Conservation (phyloP, 805 yeast species). For the Yarrowia sp. region DNA sequence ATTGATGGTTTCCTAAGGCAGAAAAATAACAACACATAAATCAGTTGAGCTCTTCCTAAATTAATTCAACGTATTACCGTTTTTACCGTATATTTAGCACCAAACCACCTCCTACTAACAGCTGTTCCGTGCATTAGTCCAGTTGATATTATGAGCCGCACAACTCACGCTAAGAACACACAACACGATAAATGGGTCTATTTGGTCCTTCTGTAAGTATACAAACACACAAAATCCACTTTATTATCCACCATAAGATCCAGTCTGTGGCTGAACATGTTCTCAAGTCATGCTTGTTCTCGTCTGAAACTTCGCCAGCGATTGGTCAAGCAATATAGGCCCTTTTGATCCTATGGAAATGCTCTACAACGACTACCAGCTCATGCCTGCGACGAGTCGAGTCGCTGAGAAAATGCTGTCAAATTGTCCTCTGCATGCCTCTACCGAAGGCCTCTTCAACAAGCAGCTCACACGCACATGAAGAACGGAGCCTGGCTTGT, state of each 20-base stretch:
- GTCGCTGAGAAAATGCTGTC: not conserved
- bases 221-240: not conserved
- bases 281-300: slow-evolving; percentile 4
- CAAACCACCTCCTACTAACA: not conserved
- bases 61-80: too few relatives aligned
- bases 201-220: too few relatives aligned
- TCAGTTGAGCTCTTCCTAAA: too few relatives aligned
- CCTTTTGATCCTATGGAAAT: not conserved
- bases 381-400: slow-evolving; percentile 3
- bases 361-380: slow-evolving; percentile 6
- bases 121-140: not conserved
- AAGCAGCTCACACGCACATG: slow-evolving; percentile 60
- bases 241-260: not conserved
- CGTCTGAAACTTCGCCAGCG: slow-evolving; percentile 5
- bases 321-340: not conserved
- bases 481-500: slow-evolving; percentile 76
- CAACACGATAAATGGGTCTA: too few relatives aligned
- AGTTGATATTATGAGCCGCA: not conserved
- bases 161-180: too few relatives aligned
- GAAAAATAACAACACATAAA: too few relatives aligned
- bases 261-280: slow-evolving; percentile 2
- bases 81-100: too few relatives aligned
- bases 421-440: slow-evolving; percentile 1
- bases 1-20: too few relatives aligned
- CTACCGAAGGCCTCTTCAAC: slow-evolving; percentile 1